A percentile compares a stretch with the other conserved stretches of the same genome.
Conservation (phyloP, 768 basidiomycete genomes). For the Auriscalpium orientale region DNA sequence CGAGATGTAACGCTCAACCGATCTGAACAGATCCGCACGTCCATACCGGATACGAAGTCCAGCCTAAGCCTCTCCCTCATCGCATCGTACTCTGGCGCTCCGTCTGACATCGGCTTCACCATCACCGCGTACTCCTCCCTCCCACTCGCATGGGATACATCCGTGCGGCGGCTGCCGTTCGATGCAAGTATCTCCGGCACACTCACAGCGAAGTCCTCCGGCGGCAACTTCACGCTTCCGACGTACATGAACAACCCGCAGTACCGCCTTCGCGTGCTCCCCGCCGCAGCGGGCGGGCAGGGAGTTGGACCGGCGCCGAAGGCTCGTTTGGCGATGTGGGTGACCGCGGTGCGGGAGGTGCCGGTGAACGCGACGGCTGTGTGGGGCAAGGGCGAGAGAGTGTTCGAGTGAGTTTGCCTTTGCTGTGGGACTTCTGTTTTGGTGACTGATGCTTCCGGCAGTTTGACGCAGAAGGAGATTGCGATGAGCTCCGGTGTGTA, state of each 20-base stretch:
- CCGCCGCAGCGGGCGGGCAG: slow-evolving; percentile 12
- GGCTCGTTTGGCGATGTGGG: slow-evolving; percentile 34
- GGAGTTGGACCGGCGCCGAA: slow-evolving; percentile 21
- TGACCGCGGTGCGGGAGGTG: slow-evolving; percentile 54
- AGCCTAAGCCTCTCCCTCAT: slow-evolving; percentile 43
- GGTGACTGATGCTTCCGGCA: slow-evolving; percentile 16
- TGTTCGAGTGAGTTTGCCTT: slow-evolving; percentile 60
- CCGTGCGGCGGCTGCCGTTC: slow-evolving; percentile 18
- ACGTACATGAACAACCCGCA: slow-evolving; percentile 91
- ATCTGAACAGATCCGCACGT: slow-evolving; percentile 12
- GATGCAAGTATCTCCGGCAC: slow-evolving; percentile 45
- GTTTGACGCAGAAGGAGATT: slow-evolving; percentile 60
- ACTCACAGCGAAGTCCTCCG: slow-evolving; percentile 65
- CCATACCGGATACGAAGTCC: slow-evolving; percentile 1
- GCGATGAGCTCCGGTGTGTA: slow-evolving; percentile 74
- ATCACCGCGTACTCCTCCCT: slow-evolving; percentile 49
- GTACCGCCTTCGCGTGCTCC: slow-evolving; percentile 59
- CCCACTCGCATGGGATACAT: slow-evolving; percentile 19
- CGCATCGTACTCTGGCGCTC: slow-evolving; percentile 63
- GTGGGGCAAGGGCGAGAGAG: slow-evolving; percentile 69
- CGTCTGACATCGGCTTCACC: slow-evolving; percentile 56
- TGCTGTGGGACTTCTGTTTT: background rate
- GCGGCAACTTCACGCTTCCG: slow-evolving; percentile 74
- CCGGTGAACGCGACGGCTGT: slow-evolving; percentile 68
- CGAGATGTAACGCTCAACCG: background rate